Base-by-base conservation (phyloP, 164 flowering plant genomes). In the Umbilicus rupestris region DNA sequence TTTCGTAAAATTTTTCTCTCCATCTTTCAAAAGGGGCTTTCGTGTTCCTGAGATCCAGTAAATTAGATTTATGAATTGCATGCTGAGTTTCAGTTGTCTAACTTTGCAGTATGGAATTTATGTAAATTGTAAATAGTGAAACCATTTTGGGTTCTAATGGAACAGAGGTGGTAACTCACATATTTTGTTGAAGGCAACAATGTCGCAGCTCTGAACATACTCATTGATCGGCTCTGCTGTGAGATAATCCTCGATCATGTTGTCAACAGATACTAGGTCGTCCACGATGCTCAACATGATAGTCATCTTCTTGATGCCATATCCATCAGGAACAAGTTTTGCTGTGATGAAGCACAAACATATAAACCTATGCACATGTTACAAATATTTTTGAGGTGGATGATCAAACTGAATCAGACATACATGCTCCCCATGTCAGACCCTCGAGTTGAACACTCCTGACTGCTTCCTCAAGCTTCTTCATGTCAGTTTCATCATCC, bases 401-500 rank as follows among this genome's bases (percentile, higher is more conserved):
- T 47, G 42, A 33, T 5, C 11, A 35, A 42, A 10, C 3, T 7
- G 11, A 12, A 55, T 29, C 46, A 14, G 39, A 74, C 87, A n/a
- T 83, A 87, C 92, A 85, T 44, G 91, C 90, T 72, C 92, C 94
- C 92, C 90, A 87, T 1, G 75, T 16, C 67, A 88, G 74, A 7
- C 97, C 97, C 68, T 86, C 89, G 85, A 80, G 74, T 55, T 85
- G 72, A 49, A 86, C 75, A 55, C 85, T 75, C 62, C 97, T 77
- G 5, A 90, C 97, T 19, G 87, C 82, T 71, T 90, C 94, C 73
- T 90, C 97, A 15, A 88, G 92, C 75, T 82, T 83, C 57, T 84
- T 70, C 97, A 90, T 90, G 84, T 90, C 94, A 12, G 97, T 90
- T 74, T 90, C 94, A 68, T 90, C 97, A 69, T 90, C 97, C 97